Conservation (phyloP, 257 asterid species). For the Nicotiana tomentosiformis region DNA sequence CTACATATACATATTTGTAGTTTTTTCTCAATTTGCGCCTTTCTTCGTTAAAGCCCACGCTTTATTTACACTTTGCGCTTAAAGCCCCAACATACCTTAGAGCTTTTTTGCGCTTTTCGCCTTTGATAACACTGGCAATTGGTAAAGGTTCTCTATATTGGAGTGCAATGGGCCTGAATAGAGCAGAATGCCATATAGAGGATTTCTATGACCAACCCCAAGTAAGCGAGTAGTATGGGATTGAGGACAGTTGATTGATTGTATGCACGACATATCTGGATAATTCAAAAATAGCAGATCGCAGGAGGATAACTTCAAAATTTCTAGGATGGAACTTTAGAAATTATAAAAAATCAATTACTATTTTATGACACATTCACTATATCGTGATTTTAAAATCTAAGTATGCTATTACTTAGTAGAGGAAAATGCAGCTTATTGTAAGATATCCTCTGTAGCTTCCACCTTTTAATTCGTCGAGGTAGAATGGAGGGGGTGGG, state of each 20-base stretch:
- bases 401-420: not conserved
- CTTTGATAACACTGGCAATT: no score
- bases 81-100: no score
- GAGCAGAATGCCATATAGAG: not conserved
- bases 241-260: not conserved
- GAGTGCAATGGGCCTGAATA: not conserved
- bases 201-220: not conserved
- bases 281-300: not conserved
- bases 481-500: not conserved
- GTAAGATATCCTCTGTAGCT: not conserved
- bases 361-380: not conserved
- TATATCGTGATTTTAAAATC: not conserved
- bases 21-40: no score
- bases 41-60: no score
- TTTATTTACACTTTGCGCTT: no score
- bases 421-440: not conserved
- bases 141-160: not conserved
- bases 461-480: not conserved
- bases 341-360: not conserved
- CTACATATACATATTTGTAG: no score
- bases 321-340: not conserved
- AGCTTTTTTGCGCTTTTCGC: no score
- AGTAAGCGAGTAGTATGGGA: not conserved
- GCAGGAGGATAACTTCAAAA: not conserved
- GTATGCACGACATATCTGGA: not conserved